Base-by-base conservation (phyloP, 768 basidiomycete species). In the Agaricus sinodeliciosus region DNA sequence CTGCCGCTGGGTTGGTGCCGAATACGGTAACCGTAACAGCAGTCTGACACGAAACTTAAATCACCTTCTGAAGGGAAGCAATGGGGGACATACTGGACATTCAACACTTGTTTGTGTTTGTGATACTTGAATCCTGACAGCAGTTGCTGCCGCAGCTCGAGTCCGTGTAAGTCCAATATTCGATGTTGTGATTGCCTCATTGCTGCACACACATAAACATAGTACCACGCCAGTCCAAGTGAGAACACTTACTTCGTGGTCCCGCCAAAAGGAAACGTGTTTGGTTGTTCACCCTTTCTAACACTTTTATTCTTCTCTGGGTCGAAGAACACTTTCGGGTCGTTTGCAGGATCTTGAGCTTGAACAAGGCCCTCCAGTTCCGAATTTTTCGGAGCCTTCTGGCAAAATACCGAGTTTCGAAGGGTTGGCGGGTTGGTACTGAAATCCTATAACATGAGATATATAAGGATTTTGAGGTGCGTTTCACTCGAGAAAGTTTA, bases 391-490 rank as follows among this genome's bases (percentile, higher is more conserved):
- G 79, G 79, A 1, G 75, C 71, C 55, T 68, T 75, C 63, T 75
- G 75, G 64, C 80, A 82, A 65, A 78, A 81, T 48, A 81, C 78
- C 3, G 79, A 80, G 66, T 79, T 80, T 41, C 78, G 69, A 44
- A 65, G 58, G 16, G 69, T 67, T 11, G 76, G 74, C 4, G 82
- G 78, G 58, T 79, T 77, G 2, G 69, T 73, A 9, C 69, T 70
- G 62, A 80, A 80, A 59, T 81, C 79, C 76, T 80, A 46, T 27
- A 28, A 28, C n/a, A 9, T 25, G 28, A 31, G 42, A 42, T 44
- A 28, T 15, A 50, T 36, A 25, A 41, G 25, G 42, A 15, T 35
- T 15, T 27, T 5, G 48, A 31, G 48, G 16, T 11, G 26, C 16
- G 48, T 16, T 7, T 42, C 16, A 34, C 18, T 12, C 22, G 39